Base-by-base conservation (phyloP, 1,284 basidiomycete genomes). In the Meripilus lineatus region DNA sequence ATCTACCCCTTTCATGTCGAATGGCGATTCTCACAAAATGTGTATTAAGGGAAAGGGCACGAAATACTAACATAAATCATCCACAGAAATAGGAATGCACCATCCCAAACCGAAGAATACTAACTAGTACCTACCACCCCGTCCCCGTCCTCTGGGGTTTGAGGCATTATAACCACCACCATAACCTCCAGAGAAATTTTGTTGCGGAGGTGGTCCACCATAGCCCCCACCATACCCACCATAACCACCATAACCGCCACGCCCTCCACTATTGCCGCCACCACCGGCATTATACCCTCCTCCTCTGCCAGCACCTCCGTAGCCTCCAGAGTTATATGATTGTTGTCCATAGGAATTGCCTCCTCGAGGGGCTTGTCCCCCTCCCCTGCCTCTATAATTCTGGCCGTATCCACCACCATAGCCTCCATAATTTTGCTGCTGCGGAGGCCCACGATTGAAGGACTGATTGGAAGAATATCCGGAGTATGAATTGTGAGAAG, bases 81-180 rank as follows among this genome's bases (percentile, higher is more conserved):
- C n/a, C n/a, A n/a, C n/a, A n/a, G n/a, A n/a, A n/a, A n/a, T n/a
- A n/a, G n/a, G n/a, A n/a, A n/a, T n/a, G n/a, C n/a, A n/a, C n/a
- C n/a, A n/a, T n/a, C n/a, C n/a, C n/a, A n/a, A n/a, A n/a, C n/a
- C n/a, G n/a, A n/a, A n/a, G n/a, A n/a, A n/a, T n/a, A n/a, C n/a
- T n/a, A n/a, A n/a, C n/a, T n/a, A n/a, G n/a, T n/a, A n/a, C n/a
- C n/a, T n/a, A n/a, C n/a, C n/a, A n/a, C n/a, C n/a, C 10, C 53
- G 53, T 15, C 57, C 56, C 18, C 54, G 47, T 30, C 40, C 30
- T 32, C 40, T 17, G n/a, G 28, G 13, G 22, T 23, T 11, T 21
- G 36, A 43, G 3, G 58, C 64, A 30, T 59, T 58, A 46, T 61
- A 53, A 20, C 55, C 54, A 24, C 58, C 50, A 18, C 43, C 40